Percentiles rank a stretch among this genome's conserved stretches.
Conservation (phyloP, 2,329 filamentous ascomycete genomes). For the Rutstroemia sp. region DNA sequence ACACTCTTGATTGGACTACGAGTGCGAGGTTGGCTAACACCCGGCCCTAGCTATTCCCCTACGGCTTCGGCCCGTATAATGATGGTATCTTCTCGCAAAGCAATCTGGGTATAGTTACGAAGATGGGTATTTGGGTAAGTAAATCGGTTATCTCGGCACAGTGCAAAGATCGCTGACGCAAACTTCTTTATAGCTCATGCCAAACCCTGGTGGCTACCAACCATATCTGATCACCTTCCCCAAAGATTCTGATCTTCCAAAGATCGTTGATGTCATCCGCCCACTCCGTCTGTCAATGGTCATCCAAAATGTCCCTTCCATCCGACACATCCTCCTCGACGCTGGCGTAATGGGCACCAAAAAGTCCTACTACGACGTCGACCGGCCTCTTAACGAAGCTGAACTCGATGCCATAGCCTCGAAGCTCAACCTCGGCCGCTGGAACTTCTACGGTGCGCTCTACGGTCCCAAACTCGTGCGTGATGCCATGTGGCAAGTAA, state of each 20-base stretch:
- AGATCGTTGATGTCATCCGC: conserved; percentile 38
- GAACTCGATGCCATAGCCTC: conserved; percentile 35
- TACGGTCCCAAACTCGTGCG: conserved; percentile 30
- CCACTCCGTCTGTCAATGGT: conserved; percentile 35
- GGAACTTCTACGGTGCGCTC: conserved; percentile 41
- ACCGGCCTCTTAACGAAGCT: conserved; percentile 31
- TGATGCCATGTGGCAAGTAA: conserved; percentile 28
- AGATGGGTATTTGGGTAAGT: conserved; percentile 38
- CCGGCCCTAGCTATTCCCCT: conserved; percentile 16
- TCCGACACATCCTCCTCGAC: conserved; percentile 27
- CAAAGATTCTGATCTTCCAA: conserved; percentile 21
- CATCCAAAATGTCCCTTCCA: conserved; percentile 33
- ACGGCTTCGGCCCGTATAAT: conserved; percentile 30
- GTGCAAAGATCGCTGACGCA: neutral
- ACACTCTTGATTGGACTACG: neutral
- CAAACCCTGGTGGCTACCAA: conserved; percentile 42
- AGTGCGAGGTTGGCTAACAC: neutral
- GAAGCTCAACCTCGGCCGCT: conserved; percentile 36
- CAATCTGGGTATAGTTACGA: conserved; percentile 45
- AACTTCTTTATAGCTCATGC: conserved; percentile 36
- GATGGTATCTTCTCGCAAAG: conserved; percentile 44
- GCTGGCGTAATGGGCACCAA: conserved; percentile 33
- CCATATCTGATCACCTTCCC: conserved; percentile 38
- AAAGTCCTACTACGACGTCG: conserved; percentile 25
- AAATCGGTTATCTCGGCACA: neutral